Percentiles rank a stretch among this genome's conserved stretches.
Conservation (phyloP, 2,329 filamentous ascomycete genomes). For the Colletotrichum sublineola region DNA sequence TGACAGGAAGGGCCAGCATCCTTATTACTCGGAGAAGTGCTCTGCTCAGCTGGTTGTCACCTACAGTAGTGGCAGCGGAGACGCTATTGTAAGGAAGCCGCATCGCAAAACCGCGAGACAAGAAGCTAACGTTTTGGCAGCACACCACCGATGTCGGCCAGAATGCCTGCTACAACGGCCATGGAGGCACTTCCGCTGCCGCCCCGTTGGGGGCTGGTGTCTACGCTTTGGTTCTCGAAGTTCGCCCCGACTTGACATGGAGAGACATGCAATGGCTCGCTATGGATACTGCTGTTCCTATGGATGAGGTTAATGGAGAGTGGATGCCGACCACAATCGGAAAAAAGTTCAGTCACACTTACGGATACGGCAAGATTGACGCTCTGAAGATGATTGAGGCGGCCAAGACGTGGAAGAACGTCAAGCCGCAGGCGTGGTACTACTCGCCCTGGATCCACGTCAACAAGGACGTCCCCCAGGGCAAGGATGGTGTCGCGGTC, state of each 20-base stretch:
- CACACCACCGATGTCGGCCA: conserved; percentile 95
- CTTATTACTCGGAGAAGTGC: conserved; percentile 96
- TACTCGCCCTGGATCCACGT: conserved; percentile 96
- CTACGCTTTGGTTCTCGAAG: conserved; percentile 87
- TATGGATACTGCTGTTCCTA: conserved; percentile 84
- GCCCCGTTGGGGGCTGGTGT: conserved; percentile 94
- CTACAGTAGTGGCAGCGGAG: conserved; percentile 90
- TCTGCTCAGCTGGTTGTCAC: conserved; percentile 96
- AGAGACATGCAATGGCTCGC: conserved; percentile 94
- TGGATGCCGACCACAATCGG: conserved; percentile 88
- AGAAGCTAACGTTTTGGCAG: conserved; percentile 52
- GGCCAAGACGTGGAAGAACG: conserved; percentile 86
- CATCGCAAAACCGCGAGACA: not conserved
- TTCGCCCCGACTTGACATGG: conserved; percentile 90
- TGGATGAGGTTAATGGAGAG: conserved; percentile 76
- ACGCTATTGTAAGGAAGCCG: conserved; percentile 76
- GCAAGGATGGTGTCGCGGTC: conserved; percentile 81
- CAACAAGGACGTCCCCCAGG: conserved; percentile 87
- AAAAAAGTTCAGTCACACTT: conserved; percentile 92
- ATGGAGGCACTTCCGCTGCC: conserved; percentile 95
- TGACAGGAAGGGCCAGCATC: conserved; percentile 87
- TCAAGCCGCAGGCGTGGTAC: conserved; percentile 96
- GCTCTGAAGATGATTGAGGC: conserved; percentile 86
- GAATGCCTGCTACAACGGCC: conserved; percentile 82
- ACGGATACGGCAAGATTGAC: conserved; percentile 96